phyloP scores from a whole-genome alignment of 106 monocot species.

The Cymbidium sinense region DNA sequence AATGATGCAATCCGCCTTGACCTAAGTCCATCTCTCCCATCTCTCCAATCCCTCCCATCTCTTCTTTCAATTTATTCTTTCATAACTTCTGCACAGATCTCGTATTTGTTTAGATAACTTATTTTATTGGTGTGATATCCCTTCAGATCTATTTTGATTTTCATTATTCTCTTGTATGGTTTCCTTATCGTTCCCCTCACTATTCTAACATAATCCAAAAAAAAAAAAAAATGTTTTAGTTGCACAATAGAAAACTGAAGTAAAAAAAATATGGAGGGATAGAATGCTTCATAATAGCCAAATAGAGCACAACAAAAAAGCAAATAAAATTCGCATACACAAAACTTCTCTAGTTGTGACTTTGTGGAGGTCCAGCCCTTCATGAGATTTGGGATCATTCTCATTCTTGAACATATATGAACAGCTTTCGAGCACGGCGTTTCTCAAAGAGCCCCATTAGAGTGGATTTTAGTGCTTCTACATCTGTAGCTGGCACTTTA shows the following conservation, averaged over 20 bases:
- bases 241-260: background rate
- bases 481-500: constrained; percentile 83
- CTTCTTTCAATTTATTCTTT: too few species aligned
- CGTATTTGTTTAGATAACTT: too few species aligned
- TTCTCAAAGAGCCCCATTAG: constrained; percentile 88
- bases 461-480: constrained; percentile 73
- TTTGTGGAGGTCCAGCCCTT: constrained; percentile 69
- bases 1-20: too few species aligned
- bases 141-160: too few species aligned
- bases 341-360: constrained; percentile 71
- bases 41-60: too few species aligned
- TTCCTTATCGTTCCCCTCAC: too few species aligned
- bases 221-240: background rate
- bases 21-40: too few species aligned
- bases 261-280: background rate
- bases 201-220: too few species aligned
- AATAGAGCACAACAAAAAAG: background rate
- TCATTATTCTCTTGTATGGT: too few species aligned
- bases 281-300: background rate
- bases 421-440: constrained; percentile 68
- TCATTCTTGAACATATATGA: constrained; percentile 91
- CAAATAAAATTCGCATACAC: constrained; percentile 30
- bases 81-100: too few species aligned
- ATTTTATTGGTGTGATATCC: too few species aligned
- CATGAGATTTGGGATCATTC: constrained; percentile 79